phyloP scores from a whole-genome alignment of 257 asterid genomes.

The Solanum rostratum region DNA sequence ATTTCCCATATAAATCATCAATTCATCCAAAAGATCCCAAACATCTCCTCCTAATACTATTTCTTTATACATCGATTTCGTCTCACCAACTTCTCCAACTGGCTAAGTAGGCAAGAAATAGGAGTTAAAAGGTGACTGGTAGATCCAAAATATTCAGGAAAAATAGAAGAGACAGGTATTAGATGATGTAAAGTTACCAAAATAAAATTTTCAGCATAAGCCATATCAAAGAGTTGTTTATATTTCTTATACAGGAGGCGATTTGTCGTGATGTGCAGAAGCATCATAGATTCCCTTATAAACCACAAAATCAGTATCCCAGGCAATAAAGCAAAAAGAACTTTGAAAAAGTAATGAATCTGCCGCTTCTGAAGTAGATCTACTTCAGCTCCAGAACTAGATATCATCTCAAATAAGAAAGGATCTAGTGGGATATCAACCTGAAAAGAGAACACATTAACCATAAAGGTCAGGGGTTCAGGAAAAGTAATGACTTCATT shows the following conservation, averaged over 20 bases:
- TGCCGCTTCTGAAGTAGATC: conserved; percentile 89
- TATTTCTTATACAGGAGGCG: conserved; percentile 77
- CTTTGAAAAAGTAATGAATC: conserved; percentile 80
- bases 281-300: conserved; percentile 78
- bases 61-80: conserved; percentile 83
- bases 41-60: conserved; percentile 98
- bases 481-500: conserved; percentile 1
- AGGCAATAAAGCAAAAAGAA: conserved; percentile 68
- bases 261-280: conserved; percentile 65
- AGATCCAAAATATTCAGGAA: not conserved
- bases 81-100: conserved; percentile 76
- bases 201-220: conserved; percentile 84
- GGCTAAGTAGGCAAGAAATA: conserved; percentile 53
- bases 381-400: conserved; percentile 86
- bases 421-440: conserved; percentile 99
- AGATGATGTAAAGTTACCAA: conserved; percentile 42
- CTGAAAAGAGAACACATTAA: conserved; percentile 27
- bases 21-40: conserved; percentile 96
- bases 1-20: conserved; percentile 91
- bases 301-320: conserved; percentile 81
- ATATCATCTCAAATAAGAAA: conserved; percentile 79
- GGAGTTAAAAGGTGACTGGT: not conserved
- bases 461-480: not conserved
- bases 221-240: conserved; percentile 82
- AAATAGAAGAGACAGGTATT: not conserved